A percentile compares a stretch with the other conserved stretches of the same genome.
Conservation (phyloP, 176 grass and related monocot genomes). For the Echinochloa phyllopogon region DNA sequence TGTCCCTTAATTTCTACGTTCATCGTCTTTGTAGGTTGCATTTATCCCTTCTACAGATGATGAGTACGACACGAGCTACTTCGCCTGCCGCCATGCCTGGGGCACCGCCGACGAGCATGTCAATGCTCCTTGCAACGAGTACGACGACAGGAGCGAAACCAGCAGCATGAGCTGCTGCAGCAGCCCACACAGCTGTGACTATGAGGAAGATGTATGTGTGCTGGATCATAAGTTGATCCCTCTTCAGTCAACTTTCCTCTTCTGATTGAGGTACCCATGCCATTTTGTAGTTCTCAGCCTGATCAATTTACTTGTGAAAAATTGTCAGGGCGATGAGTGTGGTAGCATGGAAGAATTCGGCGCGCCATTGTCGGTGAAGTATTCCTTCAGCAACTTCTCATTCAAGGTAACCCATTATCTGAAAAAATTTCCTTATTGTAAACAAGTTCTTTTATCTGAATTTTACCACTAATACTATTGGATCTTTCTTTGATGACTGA, state of each 20-base stretch:
- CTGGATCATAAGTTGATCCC: conserved; percentile 2
- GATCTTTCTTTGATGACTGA: neutral
- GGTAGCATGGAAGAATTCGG: conserved; percentile 94
- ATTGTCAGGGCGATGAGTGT: conserved; percentile 81
- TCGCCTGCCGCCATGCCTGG: conserved; percentile 83
- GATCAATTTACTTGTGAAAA: neutral
- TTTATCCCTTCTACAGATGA: conserved; percentile 91
- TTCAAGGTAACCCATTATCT: conserved; percentile 72
- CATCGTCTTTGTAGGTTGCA: conserved; percentile 52
- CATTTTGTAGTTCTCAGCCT: neutral
- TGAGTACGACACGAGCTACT: conserved; percentile 97
- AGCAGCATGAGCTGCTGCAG: conserved; percentile 88
- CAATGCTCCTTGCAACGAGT: conserved; percentile 48
- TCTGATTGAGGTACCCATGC: neutral
- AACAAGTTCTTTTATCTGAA: neutral
- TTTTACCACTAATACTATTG: neutral
- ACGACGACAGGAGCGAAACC: conserved; percentile 67
- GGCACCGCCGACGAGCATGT: conserved; percentile 51
- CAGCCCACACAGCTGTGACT: conserved; percentile 67
- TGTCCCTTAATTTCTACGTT: neutral
- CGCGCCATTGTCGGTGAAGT: conserved; percentile 68
- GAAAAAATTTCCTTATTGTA: neutral
- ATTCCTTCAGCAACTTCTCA: conserved; percentile 99
- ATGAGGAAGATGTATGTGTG: conserved; percentile 79
- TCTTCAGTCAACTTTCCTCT: neutral